phyloP scores from a whole-genome alignment of 192 early-diverging fungal genomes.

The Backusella tarrabulga region DNA sequence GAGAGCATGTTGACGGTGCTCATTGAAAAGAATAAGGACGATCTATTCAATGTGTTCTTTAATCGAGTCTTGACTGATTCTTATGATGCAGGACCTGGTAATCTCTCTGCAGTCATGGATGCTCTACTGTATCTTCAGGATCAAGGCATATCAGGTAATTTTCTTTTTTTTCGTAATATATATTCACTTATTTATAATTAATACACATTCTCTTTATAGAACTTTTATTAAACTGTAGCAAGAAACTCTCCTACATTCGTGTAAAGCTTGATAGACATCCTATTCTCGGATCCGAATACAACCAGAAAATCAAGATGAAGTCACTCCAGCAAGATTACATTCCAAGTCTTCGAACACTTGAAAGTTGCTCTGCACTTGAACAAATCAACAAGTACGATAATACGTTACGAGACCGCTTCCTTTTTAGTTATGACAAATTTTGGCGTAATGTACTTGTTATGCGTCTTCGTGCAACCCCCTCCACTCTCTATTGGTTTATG shows the following conservation, averaged over 20 bases:
- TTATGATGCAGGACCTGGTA: not conserved
- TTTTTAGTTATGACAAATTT: not conserved
- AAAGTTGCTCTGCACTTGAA: not conserved
- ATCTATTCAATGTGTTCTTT: not conserved
- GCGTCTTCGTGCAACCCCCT: not conserved
- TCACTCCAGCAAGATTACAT: not conserved
- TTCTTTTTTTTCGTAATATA: not conserved
- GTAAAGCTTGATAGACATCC: not conserved
- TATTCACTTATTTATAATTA: too few species aligned
- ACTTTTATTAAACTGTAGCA: not conserved
- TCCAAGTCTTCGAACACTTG: not conserved
- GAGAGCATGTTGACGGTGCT: slow-evolving; percentile 5
- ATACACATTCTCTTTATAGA: not conserved
- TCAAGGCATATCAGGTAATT: slow-evolving; percentile 2
- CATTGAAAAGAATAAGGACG: not conserved
- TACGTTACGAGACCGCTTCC: not conserved
- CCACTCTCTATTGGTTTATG: not conserved
- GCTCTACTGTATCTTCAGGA: not conserved
- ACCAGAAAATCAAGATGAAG: not conserved
- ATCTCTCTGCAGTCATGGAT: not conserved
- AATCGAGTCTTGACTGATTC: not conserved
- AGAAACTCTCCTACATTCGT: slow-evolving; percentile 1
- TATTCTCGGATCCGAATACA: not conserved
- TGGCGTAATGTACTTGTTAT: not conserved
- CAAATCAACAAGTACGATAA: not conserved